A percentile compares a stretch with the other conserved stretches of the same genome.
These are phyloP conservation scores for Cryptosporidium sp. DNA, from an alignment of 169 alveolate species.

Conservation along the genomic window DNA sequence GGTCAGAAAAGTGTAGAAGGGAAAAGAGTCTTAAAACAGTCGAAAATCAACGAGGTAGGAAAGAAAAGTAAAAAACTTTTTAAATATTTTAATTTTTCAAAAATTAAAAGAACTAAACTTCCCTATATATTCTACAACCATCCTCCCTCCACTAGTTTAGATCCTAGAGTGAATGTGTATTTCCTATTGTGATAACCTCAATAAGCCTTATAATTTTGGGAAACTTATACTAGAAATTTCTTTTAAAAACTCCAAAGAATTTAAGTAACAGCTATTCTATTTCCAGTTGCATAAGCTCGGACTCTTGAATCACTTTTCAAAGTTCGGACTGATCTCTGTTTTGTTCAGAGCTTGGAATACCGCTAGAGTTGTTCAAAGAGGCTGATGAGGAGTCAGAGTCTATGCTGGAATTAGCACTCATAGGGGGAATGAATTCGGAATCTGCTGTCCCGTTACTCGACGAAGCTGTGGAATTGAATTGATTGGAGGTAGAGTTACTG, in stretches of 20 bases:
- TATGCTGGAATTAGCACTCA: neutral
- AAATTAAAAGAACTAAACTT: neutral
- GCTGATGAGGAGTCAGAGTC: neutral
- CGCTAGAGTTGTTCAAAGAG: neutral
- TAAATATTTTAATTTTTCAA: too few species aligned
- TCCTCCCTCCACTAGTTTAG: neutral
- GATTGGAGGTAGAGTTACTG: neutral
- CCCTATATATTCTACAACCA: neutral
- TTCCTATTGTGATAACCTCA: neutral
- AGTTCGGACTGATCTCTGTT: constrained; percentile 33
- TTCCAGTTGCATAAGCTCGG: neutral
- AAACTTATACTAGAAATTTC: neutral
- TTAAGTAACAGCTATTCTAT: neutral
- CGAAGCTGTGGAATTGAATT: neutral
- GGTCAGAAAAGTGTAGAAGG: neutral
- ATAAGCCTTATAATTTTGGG: neutral
- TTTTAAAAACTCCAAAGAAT: neutral
- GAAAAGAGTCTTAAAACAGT: neutral
- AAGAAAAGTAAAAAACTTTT: too few species aligned
- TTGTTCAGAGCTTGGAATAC: neutral
- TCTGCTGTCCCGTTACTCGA: neutral
- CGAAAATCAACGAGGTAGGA: neutral
- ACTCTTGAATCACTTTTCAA: neutral
- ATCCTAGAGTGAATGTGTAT: neutral
- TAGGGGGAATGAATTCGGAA: constrained; percentile 4